Evolutionary conservation across 768 basidiomycete species (phyloP).

Genomic region (Mrakia gelida): DNA sequence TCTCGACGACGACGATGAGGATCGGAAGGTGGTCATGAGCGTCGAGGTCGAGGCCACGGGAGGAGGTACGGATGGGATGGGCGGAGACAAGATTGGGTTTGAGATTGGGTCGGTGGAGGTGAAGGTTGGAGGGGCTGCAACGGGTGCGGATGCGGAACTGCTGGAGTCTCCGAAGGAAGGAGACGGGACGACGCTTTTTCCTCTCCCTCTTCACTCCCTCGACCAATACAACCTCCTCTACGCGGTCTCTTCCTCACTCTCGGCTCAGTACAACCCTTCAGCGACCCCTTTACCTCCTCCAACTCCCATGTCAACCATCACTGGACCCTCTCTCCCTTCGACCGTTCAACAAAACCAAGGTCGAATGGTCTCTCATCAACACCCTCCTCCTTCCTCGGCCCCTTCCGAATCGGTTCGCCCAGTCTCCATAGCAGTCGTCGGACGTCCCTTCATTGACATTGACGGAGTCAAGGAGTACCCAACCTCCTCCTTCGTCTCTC

Average conservation of each 20-base stretch:
- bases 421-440: constrained; percentile 73
- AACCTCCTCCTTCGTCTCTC: constrained; percentile 69
- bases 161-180: constrained; percentile 48
- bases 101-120: constrained; percentile 67
- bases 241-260: constrained; percentile 63
- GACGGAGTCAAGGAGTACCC: constrained; percentile 52
- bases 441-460: constrained; percentile 57
- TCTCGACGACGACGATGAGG: constrained; percentile 53
- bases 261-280: not conserved
- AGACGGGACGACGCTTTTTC: constrained; percentile 53
- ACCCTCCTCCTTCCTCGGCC: not conserved
- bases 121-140: constrained; percentile 52
- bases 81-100: constrained; percentile 40
- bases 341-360: not conserved
- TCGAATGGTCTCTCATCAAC: not conserved
- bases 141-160: constrained; percentile 53
- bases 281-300: not conserved
- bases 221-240: constrained; percentile 88
- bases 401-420: constrained; percentile 60
- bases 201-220: constrained; percentile 61
- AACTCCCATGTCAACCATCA: not conserved
- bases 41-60: constrained; percentile 84
- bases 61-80: constrained; percentile 58
- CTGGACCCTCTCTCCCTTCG: not conserved
- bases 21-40: constrained; percentile 81